Evolutionary conservation across 495 filamentous ascomycete species (phyloP).

Genomic region (Tuber calosporum): DNA sequence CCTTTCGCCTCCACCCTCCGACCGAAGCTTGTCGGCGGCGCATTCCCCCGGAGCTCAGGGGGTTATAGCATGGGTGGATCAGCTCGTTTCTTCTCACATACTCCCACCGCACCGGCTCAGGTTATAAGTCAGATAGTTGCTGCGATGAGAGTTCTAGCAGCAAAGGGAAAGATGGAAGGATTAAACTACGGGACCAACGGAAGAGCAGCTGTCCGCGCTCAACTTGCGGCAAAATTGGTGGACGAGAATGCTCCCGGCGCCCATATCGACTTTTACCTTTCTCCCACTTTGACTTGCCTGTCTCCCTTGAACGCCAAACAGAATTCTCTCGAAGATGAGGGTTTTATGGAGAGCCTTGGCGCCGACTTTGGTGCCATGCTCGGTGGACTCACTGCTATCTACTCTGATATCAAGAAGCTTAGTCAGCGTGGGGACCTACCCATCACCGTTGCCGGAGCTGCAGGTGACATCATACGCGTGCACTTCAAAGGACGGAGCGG

Average conservation of each 20-base stretch:
- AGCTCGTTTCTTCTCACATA: constrained; percentile 82
- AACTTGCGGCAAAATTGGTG: constrained; percentile 31
- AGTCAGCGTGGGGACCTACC: constrained; percentile 74
- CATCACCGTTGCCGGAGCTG: constrained; percentile 57
- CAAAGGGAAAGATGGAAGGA: constrained; percentile 79
- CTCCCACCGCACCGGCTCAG: constrained; percentile 73
- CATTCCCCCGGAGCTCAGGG: constrained; percentile 72
- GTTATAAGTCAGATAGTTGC: constrained; percentile 91
- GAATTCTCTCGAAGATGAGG: constrained; percentile 63
- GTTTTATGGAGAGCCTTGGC: constrained; percentile 74
- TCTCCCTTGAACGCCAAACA: constrained; percentile 50
- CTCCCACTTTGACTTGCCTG: constrained; percentile 78
- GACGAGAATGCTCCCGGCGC: constrained; percentile 57
- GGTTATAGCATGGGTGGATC: constrained; percentile 69
- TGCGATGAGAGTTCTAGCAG: constrained; percentile 78
- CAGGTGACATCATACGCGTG: constrained; percentile 56
- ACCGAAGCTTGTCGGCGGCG: constrained; percentile 85
- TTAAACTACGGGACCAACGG: constrained; percentile 50
- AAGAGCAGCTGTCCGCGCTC: constrained; percentile 34
- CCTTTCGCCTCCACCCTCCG: constrained; percentile 87
- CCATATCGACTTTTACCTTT: constrained; percentile 74
- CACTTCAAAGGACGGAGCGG: constrained; percentile 87
- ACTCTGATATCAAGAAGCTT: constrained; percentile 74
- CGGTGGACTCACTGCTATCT: constrained; percentile 68
- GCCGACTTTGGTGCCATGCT: constrained; percentile 82